Conservation (phyloP, 106 monocot genomes). For the Allium sativum region DNA sequence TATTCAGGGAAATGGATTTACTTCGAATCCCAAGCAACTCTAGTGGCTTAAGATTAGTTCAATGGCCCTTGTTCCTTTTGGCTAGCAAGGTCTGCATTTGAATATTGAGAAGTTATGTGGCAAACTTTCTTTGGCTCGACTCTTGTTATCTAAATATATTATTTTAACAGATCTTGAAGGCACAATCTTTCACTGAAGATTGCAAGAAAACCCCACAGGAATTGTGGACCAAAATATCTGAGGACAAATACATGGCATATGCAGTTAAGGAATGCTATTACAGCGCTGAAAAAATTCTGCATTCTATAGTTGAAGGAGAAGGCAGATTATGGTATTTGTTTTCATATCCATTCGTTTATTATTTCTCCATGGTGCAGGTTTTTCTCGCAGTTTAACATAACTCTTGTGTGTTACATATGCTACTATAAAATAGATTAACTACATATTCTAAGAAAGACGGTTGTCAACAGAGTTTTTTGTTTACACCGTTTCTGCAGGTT, state of each 20-base stretch:
- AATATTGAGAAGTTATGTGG: background rate
- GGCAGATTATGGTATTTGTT: constrained; percentile 77
- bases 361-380: no score
- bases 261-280: constrained; percentile 89
- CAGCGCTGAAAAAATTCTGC: constrained; percentile 71
- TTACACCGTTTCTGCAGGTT: no score
- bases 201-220: constrained; percentile 49
- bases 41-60: constrained; percentile 72
- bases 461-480: no score
- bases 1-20: constrained; percentile 84
- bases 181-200: constrained; percentile 61
- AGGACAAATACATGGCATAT: constrained; percentile 96
- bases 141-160: constrained; percentile 4
- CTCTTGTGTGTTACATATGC: no score
- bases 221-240: constrained; percentile 75
- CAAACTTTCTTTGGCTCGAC: background rate
- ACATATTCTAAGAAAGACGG: no score
- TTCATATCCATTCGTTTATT: background rate
- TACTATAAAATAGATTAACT: no score
- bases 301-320: constrained; percentile 71
- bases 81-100: constrained; percentile 64
- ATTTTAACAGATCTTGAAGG: constrained; percentile 22
- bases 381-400: no score
- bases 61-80: constrained; percentile 98
- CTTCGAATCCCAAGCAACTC: constrained; percentile 83